Evolutionary conservation across 106 monocot species (phyloP).

Genomic region (Dendrobium officinale): DNA sequence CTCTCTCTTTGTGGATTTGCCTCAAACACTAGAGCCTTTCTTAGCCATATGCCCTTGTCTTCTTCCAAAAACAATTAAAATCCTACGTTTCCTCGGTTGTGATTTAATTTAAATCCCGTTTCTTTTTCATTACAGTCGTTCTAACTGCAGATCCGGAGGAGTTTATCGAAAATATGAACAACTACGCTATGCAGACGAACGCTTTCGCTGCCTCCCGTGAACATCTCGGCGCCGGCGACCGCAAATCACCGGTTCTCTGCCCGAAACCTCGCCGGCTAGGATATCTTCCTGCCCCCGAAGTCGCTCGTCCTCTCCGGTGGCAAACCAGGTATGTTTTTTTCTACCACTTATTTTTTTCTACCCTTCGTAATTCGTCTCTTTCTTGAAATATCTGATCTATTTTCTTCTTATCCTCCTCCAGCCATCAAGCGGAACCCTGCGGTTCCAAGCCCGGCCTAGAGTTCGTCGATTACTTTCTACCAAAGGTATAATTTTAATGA

Average conservation of each 20-base stretch:
- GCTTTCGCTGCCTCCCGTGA: conserved; percentile 25
- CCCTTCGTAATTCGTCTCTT: not conserved
- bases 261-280: conserved; percentile 41
- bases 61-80: no score
- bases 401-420: not conserved
- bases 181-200: conserved; percentile 20
- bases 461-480: conserved; percentile 9
- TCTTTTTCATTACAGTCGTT: conserved; percentile 4
- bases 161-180: conserved; percentile 15
- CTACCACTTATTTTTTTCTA: not conserved
- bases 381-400: not conserved
- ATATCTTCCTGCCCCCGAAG: conserved; percentile 16
- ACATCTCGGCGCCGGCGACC: conserved; percentile 7
- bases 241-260: conserved; percentile 28
- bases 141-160: conserved; percentile 5
- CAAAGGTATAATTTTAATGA: conserved; percentile 5
- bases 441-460: conserved; percentile 7
- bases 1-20: no score
- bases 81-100: not conserved
- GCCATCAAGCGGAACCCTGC: conserved; percentile 13
- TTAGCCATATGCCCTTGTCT: no score
- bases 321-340: conserved; percentile 7
- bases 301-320: conserved; percentile 16
- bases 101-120: not conserved
- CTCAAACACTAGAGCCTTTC: not conserved